Conservation (phyloP, 2,329 filamentous ascomycete genomes). For the Pseudonectria buxi region DNA sequence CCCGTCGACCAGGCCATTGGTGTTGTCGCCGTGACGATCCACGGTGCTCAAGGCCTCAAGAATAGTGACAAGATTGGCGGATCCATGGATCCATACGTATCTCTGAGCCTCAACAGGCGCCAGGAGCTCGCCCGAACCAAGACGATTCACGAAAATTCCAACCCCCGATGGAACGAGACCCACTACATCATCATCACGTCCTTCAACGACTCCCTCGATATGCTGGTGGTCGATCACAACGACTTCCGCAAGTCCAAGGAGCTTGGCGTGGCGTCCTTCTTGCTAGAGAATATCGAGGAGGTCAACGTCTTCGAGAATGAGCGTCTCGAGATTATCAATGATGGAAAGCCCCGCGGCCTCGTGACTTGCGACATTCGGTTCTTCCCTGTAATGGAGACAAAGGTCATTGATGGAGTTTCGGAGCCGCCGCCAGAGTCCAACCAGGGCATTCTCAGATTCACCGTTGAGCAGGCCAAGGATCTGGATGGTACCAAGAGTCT, state of each 20-base stretch:
- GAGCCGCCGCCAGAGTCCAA: conserved; percentile 82
- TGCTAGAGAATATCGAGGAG: conserved; percentile 74
- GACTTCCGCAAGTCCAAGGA: conserved; percentile 96
- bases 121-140: conserved; percentile 82
- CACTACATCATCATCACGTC: conserved; percentile 92
- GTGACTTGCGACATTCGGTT: conserved; percentile 81
- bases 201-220: conserved; percentile 77
- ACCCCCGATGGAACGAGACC: conserved; percentile 93
- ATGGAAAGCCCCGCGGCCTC: conserved; percentile 76
- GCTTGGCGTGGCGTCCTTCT: conserved; percentile 78
- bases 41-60: conserved; percentile 87
- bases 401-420: conserved; percentile 66
- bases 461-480: conserved; percentile 92
- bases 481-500: conserved; percentile 88
- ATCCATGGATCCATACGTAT: conserved; percentile 83
- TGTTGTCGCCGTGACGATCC: conserved; percentile 83
- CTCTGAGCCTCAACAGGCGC: conserved; percentile 77
- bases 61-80: conserved; percentile 92
- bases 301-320: conserved; percentile 75
- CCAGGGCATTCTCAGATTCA: conserved; percentile 90
- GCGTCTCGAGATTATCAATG: conserved; percentile 73
- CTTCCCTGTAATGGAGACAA: conserved; percentile 83
- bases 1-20: conserved; percentile 94
- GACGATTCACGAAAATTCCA: conserved; percentile 73
- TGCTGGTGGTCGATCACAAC: conserved; percentile 87